These are phyloP conservation scores for Rutstroemia sydowiana DNA, from an alignment of 2,329 filamentous ascomycete genomes.

Conservation along the genomic window DNA sequence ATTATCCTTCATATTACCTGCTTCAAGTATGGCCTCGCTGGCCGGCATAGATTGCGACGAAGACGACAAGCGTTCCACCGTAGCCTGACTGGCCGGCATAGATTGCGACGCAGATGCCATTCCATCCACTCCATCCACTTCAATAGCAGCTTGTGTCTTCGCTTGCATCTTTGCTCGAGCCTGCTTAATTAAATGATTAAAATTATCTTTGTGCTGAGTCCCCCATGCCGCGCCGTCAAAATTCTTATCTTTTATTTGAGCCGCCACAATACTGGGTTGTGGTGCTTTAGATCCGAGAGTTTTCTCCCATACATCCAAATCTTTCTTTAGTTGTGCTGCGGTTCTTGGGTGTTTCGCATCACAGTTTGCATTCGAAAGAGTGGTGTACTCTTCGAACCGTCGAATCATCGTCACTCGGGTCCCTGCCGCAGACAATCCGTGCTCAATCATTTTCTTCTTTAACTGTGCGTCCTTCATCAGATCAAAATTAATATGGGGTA, in stretches of 20 bases:
- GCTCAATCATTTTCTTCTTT: slow-evolving; percentile 71
- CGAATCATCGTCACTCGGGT: slow-evolving; percentile 62
- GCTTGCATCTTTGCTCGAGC: slow-evolving; percentile 47
- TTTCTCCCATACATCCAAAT: slow-evolving; percentile 80
- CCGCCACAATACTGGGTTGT: slow-evolving; percentile 34
- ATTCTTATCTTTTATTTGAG: slow-evolving; percentile 73
- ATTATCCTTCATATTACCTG: too few relatives aligned
- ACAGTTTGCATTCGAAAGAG: slow-evolving; percentile 94
- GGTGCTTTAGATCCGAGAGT: slow-evolving; percentile 58
- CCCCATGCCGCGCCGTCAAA: slow-evolving; percentile 79
- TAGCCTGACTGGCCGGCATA: neutral
- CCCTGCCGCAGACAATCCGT: slow-evolving; percentile 69
- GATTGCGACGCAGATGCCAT: neutral
- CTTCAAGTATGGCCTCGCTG: too few relatives aligned
- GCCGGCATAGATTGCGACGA: too few relatives aligned
- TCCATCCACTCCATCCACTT: neutral
- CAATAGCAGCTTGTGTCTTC: slow-evolving; percentile 8
- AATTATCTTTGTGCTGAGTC: slow-evolving; percentile 63
- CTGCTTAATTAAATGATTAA: slow-evolving; percentile 70
- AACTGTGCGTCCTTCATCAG: slow-evolving; percentile 74
- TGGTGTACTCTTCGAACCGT: slow-evolving; percentile 88
- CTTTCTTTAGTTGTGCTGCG: slow-evolving; percentile 64
- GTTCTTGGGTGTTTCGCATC: slow-evolving; percentile 69
- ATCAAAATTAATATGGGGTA: slow-evolving; percentile 79
- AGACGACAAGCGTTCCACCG: too few relatives aligned